Evolutionary conservation across 2,329 filamentous ascomycete genomes (phyloP), one percentile per base, ranked within the genome.

Genomic region (Trichoderma endophyticum): DNA sequence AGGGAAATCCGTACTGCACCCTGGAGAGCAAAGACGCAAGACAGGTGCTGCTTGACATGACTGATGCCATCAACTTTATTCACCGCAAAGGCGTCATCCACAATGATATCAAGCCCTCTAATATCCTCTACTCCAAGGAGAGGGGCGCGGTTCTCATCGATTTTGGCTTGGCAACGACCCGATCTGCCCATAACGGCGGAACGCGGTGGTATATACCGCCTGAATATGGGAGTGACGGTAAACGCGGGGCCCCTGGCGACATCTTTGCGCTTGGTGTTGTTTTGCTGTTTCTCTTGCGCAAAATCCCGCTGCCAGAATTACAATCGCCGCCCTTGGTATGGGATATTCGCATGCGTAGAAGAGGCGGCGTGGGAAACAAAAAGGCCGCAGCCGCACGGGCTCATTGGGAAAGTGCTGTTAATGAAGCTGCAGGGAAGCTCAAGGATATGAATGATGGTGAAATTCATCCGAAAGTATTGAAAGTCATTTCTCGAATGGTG

Each of bases 81-180:
- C 62, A 71, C 15, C 15, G 34, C 15, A 21, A 65, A 26, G 30
- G 43, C 3, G 51, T 75, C 30, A 24, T 56, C 18, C 74, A 75
- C 71, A 74, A 75, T 26, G 73, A 75, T 32, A 75, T 75, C 43
- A 75, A 73, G 56, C 73, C 74, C 6, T 26, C 21, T 32, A 75
- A 74, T 30, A 71, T 75, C 59, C 48, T 61, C 26, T 75, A 75
- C 60, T 60, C 68, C n/a, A 61, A 48, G 2, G 36, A 62, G 24
- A 74, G 70, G 7, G 65, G 74, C 11, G 60, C 71, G 7, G 73
- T 74, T 14, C 65, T 68, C 8, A n/a, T 68, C 30, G 65, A 68
- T 48, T 68, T 68, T 24, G 65, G 65, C 2, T 68, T 36, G 54
- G 59, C 65, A 39, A 48, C 43, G 39, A 2, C 62, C 12, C 0